Conservation (phyloP, 1,284 basidiomycete species). For the Vanrija pseudolonga region DNA sequence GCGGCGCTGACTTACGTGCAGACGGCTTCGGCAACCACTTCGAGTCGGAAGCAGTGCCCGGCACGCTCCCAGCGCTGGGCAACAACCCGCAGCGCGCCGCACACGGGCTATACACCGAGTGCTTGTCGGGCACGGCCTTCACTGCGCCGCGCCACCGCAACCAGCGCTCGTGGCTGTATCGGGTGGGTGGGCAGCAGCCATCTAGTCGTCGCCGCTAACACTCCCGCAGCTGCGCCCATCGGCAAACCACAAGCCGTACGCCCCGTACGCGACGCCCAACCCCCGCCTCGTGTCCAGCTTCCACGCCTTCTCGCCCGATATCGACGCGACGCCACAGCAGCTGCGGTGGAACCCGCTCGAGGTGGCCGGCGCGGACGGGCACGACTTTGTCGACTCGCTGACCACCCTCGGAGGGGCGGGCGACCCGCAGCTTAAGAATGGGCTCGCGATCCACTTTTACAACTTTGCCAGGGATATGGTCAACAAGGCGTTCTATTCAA, state of each 20-base stretch:
- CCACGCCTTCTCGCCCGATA: conserved; percentile 2
- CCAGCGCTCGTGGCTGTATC: conserved; percentile 50
- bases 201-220: background rate
- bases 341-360: conserved; percentile 60
- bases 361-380: conserved; percentile 45
- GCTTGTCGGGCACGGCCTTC: conserved; percentile 59
- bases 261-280: conserved; percentile 6
- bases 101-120: conserved; percentile 61
- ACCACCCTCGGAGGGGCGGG: conserved; percentile 65
- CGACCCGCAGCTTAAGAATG: conserved; percentile 60
- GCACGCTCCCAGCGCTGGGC: conserved; percentile 55
- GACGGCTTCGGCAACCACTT: conserved; percentile 13
- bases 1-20: background rate
- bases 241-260: conserved; percentile 55
- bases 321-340: conserved; percentile 55
- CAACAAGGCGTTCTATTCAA: conserved; percentile 62
- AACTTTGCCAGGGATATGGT: conserved; percentile 62
- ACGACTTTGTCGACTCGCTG: conserved; percentile 62
- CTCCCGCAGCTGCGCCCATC: conserved; percentile 57
- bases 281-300: conserved; percentile 6
- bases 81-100: conserved; percentile 62
- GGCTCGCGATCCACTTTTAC: conserved; percentile 63
- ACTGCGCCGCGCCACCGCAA: conserved; percentile 56
- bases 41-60: conserved; percentile 6
- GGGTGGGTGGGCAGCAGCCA: background rate